phyloP scores from a whole-genome alignment of 441 rosid genomes.

The Populus hybrid region DNA sequence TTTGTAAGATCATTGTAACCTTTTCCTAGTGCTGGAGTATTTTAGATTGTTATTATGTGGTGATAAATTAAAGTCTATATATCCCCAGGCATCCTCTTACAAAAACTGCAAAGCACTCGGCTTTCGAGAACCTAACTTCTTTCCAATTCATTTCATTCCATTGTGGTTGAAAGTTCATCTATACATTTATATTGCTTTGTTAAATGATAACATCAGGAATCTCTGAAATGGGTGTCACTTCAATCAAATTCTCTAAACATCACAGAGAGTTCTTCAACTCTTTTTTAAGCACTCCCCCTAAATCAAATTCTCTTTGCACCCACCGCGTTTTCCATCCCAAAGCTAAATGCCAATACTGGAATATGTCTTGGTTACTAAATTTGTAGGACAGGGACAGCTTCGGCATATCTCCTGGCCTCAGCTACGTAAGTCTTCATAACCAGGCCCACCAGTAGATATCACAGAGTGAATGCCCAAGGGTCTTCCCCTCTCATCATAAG shows the following conservation, averaged over 20 bases:
- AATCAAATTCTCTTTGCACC: constrained; percentile 7
- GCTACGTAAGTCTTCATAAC: constrained; percentile 12
- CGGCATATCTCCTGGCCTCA: constrained; percentile 19
- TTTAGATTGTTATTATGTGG: neutral
- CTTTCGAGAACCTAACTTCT: neutral
- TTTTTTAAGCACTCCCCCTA: too few relatives aligned
- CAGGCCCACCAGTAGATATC: constrained; percentile 21
- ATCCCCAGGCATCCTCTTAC: neutral
- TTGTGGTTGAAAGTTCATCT: neutral
- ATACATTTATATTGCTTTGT: neutral
- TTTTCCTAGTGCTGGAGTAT: neutral
- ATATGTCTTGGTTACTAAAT: constrained; percentile 1
- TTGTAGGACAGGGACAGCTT: constrained; percentile 10
- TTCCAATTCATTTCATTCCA: neutral
- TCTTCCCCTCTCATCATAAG: constrained; percentile 15
- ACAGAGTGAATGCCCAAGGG: constrained; percentile 2
- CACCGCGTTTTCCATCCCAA: neutral
- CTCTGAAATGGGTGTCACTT: constrained; percentile 21
- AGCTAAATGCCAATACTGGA: neutral
- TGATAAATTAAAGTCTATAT: neutral
- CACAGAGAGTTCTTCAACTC: neutral
- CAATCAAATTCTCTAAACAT: constrained; percentile 10
- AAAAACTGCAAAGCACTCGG: neutral
- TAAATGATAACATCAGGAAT: constrained; percentile 11
- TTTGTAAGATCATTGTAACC: neutral